Percentiles rank a stretch among this genome's conserved stretches.
These are phyloP conservation scores for Mycena galopus DNA, from an alignment of 768 basidiomycete genomes.

Conservation along the genomic window DNA sequence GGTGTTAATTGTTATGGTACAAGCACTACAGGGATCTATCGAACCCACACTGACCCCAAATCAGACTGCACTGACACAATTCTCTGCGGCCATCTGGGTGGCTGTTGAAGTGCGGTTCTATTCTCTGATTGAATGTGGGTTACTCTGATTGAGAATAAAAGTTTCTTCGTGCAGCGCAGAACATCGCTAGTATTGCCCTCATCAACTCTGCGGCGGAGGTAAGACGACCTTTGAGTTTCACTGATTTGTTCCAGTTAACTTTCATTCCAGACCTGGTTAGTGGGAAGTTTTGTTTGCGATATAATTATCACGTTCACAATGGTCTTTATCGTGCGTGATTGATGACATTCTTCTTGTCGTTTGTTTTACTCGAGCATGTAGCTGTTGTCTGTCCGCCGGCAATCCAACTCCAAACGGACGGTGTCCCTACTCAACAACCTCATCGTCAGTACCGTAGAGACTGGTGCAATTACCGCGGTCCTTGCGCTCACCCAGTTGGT, in stretches of 20 bases:
- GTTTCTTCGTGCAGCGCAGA: neutral
- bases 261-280: conserved; percentile 5
- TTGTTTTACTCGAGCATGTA: neutral
- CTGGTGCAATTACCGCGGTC: conserved; percentile 2
- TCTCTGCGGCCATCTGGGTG: neutral
- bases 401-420: conserved; percentile 2
- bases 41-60: neutral
- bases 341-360: neutral
- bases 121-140: neutral
- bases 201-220: neutral
- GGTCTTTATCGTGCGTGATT: conserved; percentile 5
- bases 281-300: conserved; percentile 18
- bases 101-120: neutral
- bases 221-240: neutral
- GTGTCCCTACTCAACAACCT: conserved; percentile 18
- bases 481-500: neutral
- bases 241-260: neutral
- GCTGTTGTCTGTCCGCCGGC: conserved; percentile 6
- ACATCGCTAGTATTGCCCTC: conserved; percentile 2
- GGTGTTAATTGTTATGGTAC: neutral
- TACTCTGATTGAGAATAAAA: neutral
- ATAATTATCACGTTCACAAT: conserved; percentile 12
- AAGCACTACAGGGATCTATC: neutral
- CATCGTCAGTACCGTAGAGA: conserved; percentile 18
- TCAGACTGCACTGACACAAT: conserved; percentile 20